These are phyloP conservation scores for Acaromyces ingoldii DNA, from an alignment of 1,284 basidiomycete genomes.

Conservation along the genomic window DNA sequence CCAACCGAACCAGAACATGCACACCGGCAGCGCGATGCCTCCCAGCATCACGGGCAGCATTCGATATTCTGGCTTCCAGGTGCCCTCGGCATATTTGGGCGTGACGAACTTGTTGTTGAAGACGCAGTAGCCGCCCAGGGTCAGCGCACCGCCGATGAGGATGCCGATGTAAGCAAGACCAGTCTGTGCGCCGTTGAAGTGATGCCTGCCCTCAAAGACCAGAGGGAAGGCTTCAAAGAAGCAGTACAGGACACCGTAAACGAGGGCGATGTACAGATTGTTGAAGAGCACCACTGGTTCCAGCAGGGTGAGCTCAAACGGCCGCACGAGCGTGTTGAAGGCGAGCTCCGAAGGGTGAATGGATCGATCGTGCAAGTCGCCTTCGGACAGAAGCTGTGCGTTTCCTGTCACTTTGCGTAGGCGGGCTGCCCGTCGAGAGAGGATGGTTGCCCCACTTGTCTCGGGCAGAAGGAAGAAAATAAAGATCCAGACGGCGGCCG, in stretches of 20 bases:
- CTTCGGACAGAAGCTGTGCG: constrained; percentile 42
- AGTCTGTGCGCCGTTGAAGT: constrained; percentile 60
- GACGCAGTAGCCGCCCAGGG: constrained; percentile 13
- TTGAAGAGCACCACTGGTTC: constrained; percentile 67
- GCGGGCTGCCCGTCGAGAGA: constrained; percentile 48
- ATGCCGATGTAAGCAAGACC: constrained; percentile 70
- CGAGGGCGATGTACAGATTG: constrained; percentile 60
- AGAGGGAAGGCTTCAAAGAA: constrained; percentile 47
- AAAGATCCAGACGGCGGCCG: constrained; percentile 35
- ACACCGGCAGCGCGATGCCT: constrained; percentile 56
- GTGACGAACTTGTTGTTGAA: background rate
- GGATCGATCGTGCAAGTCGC: constrained; percentile 41
- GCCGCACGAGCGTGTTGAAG: constrained; percentile 33
- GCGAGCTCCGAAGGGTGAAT: constrained; percentile 27
- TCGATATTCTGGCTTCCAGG: constrained; percentile 32
- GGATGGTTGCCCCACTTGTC: constrained; percentile 49
- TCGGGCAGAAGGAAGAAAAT: constrained; percentile 51
- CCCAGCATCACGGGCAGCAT: constrained; percentile 27
- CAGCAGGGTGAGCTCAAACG: constrained; percentile 30
- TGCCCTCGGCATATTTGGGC: constrained; percentile 8
- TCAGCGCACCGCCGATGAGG: constrained; percentile 57
- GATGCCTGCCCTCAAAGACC: constrained; percentile 60
- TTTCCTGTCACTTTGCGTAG: constrained; percentile 52
- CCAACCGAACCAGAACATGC: constrained; percentile 42
- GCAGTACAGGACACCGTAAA: constrained; percentile 63